These are phyloP conservation scores for Dacryopinax primogenitus DNA, from an alignment of 768 basidiomycete species.

Conservation along the genomic window DNA sequence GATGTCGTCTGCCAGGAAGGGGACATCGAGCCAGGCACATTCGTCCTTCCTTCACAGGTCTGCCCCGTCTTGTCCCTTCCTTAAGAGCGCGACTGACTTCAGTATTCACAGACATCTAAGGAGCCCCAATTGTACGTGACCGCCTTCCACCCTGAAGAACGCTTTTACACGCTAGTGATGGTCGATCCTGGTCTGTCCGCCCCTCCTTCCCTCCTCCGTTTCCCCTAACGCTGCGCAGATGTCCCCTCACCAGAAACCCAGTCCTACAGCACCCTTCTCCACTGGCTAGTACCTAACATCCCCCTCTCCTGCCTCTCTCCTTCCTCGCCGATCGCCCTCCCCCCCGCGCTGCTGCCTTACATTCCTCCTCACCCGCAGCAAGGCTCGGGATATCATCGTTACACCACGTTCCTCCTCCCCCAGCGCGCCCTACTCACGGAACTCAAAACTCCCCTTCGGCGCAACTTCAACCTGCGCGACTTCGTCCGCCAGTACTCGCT, in stretches of 20 bases:
- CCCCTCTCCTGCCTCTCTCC: conserved; percentile 42
- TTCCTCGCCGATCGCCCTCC: conserved; percentile 18
- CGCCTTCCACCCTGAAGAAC: conserved; percentile 67
- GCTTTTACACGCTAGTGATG: conserved; percentile 78
- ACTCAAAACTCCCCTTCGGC: conserved; percentile 31
- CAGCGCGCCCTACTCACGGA: conserved; percentile 37
- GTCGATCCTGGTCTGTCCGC: conserved; percentile 61
- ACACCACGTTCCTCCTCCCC: conserved; percentile 59
- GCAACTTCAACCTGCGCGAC: conserved; percentile 50
- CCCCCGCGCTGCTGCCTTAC: conserved; percentile 33
- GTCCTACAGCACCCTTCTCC: conserved; percentile 60
- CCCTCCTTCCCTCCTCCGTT: conserved; percentile 1
- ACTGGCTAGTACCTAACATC: conserved; percentile 82
- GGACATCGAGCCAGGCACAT: conserved; percentile 58
- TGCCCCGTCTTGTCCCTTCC: not conserved
- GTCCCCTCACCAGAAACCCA: conserved; percentile 59
- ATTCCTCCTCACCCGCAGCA: conserved; percentile 85
- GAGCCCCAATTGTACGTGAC: conserved; percentile 57
- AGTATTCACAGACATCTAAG: conserved; percentile 40
- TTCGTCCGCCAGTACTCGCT: conserved; percentile 44
- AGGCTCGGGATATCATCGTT: conserved; percentile 85
- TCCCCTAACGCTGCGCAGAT: conserved; percentile 35
- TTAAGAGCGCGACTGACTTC: not conserved
- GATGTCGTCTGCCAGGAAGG: not conserved
- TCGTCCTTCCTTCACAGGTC: conserved; percentile 55